Base-by-base conservation (phyloP, 225 moss, liverwort and hornwort genomes). In the Antitrichia curtipendula region DNA sequence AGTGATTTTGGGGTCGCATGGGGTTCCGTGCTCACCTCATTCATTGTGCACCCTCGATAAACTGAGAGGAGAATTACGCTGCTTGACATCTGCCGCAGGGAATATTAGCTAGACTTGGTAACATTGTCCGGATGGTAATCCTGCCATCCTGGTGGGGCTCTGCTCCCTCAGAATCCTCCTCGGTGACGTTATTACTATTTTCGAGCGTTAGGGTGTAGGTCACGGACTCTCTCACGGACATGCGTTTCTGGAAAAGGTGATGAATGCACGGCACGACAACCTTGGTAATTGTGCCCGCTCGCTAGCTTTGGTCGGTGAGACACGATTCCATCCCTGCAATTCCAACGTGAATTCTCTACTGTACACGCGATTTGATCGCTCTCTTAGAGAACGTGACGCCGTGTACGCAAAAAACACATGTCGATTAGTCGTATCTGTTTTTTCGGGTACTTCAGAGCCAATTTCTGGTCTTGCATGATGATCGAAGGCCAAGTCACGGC, bases 181-280 rank as follows among this genome's bases (percentile, higher is more conserved):
- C n/a, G 14, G 16, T 18, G 81, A 81, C 89, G 91, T 89, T 81
- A 63, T 84, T 84, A 47, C 91, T 91, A 89, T 91, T 91, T 88
- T 84, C 54, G 84, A 84, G 84, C 62, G 69, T 89, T 89, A 70
- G 84, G 76, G 87, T 84, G 91, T 76, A 79, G 72, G 65, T 8
- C 88, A 86, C 77, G 82, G 61, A 85, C 73, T 84, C 53, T 52
- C 52, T 50, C 72, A 45, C 16, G 22, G 86, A 50, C 77, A 54
- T 86, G 83, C 75, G 90, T 87, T 89, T 65, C 52, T 77, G 80
- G 36, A 71, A 77, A 82, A 38, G 86, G 58, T 83, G 81, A 60
- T 87, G 49, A 63, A 89, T 91, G 49, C 81, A 84, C 86, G 84
- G 49, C 91, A 91, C 89, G 91, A 86, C 79, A 88, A 40, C 80